phyloP scores from a whole-genome alignment of 495 filamentous ascomycete genomes.

The Talaromyces ruber region DNA sequence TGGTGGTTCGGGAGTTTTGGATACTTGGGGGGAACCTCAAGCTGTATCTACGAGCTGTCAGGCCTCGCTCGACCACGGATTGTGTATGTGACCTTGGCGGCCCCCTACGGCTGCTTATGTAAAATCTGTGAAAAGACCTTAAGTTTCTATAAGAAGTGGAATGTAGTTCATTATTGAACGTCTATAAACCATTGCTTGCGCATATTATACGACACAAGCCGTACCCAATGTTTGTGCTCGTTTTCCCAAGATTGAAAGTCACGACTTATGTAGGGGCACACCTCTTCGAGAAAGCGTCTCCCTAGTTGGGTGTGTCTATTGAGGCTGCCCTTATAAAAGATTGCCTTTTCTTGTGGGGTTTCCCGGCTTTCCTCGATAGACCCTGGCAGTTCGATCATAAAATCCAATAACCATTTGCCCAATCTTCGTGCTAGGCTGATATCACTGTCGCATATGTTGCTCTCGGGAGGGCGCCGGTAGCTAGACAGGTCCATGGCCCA shows the following conservation, averaged over 20 bases:
- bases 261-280: neutral
- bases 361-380: constrained; percentile 10
- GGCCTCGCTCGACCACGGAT: no score
- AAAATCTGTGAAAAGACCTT: no score
- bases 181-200: neutral
- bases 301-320: neutral
- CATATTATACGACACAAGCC: neutral
- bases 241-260: no score
- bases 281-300: neutral
- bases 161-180: neutral
- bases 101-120: no score
- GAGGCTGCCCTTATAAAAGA: constrained; percentile 17
- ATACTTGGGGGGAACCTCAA: no score
- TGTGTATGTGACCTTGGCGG: no score
- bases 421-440: constrained; percentile 7
- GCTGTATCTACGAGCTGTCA: no score
- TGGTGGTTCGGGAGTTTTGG: no score
- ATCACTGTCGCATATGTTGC: neutral
- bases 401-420: constrained; percentile 27
- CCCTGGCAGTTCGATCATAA: constrained; percentile 23
- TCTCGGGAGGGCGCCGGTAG: neutral
- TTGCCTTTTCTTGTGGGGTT: constrained; percentile 6
- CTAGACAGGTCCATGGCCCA: constrained; percentile 23
- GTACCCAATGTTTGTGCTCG: no score
- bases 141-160: no score